A percentile compares a stretch with the other conserved stretches of the same genome.
These are phyloP conservation scores for Saccharomycopsis sp. DNA, from an alignment of 805 yeast genomes.

Conservation along the genomic window DNA sequence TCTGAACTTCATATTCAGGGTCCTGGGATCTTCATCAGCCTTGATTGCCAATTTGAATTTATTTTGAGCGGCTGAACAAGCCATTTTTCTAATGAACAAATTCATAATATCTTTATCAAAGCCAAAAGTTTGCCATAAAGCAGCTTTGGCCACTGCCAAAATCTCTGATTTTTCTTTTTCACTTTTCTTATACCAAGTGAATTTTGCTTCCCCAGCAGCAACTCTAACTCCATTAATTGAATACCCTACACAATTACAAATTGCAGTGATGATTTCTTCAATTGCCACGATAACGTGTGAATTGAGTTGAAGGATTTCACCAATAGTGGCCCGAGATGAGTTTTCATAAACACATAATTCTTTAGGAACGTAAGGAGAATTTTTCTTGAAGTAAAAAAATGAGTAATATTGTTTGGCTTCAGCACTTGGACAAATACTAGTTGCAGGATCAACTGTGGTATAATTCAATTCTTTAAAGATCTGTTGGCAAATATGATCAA, in stretches of 20 bases:
- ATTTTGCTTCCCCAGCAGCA: neutral
- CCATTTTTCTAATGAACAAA: neutral
- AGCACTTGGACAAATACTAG: too few species aligned
- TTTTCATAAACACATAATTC: conserved; percentile 1
- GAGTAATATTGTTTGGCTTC: too few species aligned
- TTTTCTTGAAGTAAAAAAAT: neutral
- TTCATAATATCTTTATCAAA: neutral
- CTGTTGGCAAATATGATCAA: too few species aligned
- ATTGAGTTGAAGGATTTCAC: neutral
- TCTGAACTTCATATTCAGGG: too few species aligned
- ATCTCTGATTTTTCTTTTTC: neutral
- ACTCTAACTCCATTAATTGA: conserved; percentile 1
- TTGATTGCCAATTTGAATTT: too few species aligned
- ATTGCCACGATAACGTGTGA: neutral
- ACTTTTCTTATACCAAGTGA: conserved; percentile 1
- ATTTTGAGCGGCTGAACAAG: conserved; percentile 1
- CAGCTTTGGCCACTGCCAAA: neutral
- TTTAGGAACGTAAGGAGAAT: neutral
- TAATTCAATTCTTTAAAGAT: too few species aligned
- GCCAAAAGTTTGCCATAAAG: neutral
- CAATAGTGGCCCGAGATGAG: neutral
- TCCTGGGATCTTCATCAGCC: too few species aligned
- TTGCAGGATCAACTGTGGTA: too few species aligned
- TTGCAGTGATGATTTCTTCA: neutral
- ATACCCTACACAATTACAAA: neutral